Conservation (phyloP, 2,329 filamentous ascomycete species). For the Coniochaeta sp. region DNA sequence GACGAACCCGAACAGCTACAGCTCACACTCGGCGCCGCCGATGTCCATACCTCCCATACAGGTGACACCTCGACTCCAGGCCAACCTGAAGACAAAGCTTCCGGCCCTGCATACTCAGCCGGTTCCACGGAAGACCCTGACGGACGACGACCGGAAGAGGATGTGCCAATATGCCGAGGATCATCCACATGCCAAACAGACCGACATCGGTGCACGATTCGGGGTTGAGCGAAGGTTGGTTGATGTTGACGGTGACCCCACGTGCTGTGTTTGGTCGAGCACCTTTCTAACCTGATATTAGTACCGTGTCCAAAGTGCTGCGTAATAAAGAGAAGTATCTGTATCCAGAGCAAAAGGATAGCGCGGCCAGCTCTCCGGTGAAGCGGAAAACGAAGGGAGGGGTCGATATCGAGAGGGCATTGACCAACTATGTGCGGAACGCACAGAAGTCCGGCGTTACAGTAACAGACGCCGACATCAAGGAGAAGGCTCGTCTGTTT, state of each 20-base stretch:
- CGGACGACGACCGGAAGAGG: conserved; percentile 77
- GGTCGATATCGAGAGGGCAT: conserved; percentile 84
- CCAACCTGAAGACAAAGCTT: conserved; percentile 41
- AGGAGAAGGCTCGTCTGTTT: conserved; percentile 78
- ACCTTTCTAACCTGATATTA: conserved; percentile 32
- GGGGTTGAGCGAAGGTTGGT: conserved; percentile 92
- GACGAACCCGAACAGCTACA: conserved; percentile 59
- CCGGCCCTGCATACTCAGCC: conserved; percentile 43
- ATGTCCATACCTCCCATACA: neutral
- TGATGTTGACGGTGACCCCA: conserved; percentile 3
- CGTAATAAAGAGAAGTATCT: conserved; percentile 93
- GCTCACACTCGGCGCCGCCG: conserved; percentile 41
- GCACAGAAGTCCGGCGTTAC: conserved; percentile 67
- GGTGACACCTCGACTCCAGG: conserved; percentile 49
- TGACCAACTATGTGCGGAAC: conserved; percentile 81
- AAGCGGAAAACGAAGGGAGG: conserved; percentile 76
- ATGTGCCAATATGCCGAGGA: conserved; percentile 96
- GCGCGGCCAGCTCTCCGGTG: conserved; percentile 68
- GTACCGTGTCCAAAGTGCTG: conserved; percentile 97
- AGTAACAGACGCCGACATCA: conserved; percentile 72
- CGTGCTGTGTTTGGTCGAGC: neutral
- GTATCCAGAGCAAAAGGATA: conserved; percentile 55
- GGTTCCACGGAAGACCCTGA: conserved; percentile 78
- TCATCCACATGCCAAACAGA: conserved; percentile 86
- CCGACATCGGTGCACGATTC: conserved; percentile 91